Evolutionary conservation across 192 early-diverging fungal species (phyloP).

Genomic region (Oehlia diaphana): DNA sequence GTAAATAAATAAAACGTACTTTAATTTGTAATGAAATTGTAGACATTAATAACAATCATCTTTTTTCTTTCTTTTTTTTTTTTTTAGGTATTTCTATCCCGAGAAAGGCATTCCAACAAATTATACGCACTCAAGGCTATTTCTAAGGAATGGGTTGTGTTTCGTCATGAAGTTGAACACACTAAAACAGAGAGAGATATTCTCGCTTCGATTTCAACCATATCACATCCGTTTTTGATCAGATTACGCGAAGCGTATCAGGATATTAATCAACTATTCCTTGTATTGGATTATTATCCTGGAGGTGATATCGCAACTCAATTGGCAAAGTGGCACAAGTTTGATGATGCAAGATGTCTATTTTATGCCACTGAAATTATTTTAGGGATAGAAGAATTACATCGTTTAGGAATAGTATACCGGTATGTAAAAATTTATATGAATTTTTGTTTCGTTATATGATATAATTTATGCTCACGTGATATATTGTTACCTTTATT

Average conservation of each 20-base stretch:
- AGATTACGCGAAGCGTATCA: conserved; percentile 90
- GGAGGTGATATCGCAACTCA: conserved; percentile 94
- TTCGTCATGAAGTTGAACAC: conserved; percentile 75
- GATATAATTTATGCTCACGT: not conserved
- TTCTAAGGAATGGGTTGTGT: conserved; percentile 63
- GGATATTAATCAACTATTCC: conserved; percentile 77
- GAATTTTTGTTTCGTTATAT: too few species aligned
- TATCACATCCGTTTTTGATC: conserved; percentile 90
- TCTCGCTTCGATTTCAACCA: conserved; percentile 61
- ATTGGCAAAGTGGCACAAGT: conserved; percentile 54
- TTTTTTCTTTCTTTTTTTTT: too few species aligned
- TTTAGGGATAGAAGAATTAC: conserved; percentile 85
- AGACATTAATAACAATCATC: too few species aligned
- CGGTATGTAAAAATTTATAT: conserved; percentile 30
- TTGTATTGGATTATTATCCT: conserved; percentile 87
- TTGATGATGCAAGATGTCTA: conserved; percentile 69
- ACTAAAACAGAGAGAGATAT: conserved; percentile 87
- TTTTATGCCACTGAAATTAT: conserved; percentile 92
- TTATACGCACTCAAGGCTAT: conserved; percentile 58
- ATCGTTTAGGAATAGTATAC: conserved; percentile 86
- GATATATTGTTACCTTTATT: not conserved
- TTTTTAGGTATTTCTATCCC: conserved; percentile 49
- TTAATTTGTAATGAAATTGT: too few species aligned
- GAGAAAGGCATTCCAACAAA: conserved; percentile 42
- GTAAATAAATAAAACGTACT: conserved; percentile 27